phyloP scores from a whole-genome alignment of 2,329 filamentous ascomycete genomes.

The Xylariaceae sp. region DNA sequence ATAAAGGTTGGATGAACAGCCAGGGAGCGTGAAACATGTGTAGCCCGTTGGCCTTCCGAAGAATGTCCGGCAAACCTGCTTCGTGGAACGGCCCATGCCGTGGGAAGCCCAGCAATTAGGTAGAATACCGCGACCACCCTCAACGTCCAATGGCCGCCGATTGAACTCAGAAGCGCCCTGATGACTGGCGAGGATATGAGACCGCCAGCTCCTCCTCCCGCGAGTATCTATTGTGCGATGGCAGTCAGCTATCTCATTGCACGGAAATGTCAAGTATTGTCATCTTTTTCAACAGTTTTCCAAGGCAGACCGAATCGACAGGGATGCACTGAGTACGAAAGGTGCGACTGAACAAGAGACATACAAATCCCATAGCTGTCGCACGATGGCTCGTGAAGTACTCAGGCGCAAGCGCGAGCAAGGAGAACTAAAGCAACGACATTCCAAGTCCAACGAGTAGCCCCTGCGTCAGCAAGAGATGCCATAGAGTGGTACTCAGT shows the following conservation, averaged over 20 bases:
- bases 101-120: conserved; percentile 35
- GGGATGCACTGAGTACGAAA: no score
- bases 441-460: conserved; percentile 41
- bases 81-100: conserved; percentile 37
- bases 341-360: conserved; percentile 12
- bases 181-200: conserved; percentile 39
- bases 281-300: no score
- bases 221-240: conserved; percentile 29
- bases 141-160: conserved; percentile 44
- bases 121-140: conserved; percentile 37
- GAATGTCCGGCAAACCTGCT: conserved; percentile 33
- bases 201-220: conserved; percentile 40
- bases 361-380: conserved; percentile 41
- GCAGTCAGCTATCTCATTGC: no score
- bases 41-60: conserved; percentile 24
- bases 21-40: conserved; percentile 36
- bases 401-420: conserved; percentile 44
- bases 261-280: no score
- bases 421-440: conserved; percentile 41
- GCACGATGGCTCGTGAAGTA: conserved; percentile 46
- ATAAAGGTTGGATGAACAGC: conserved; percentile 38
- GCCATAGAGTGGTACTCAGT: conserved; percentile 34
- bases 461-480: conserved; percentile 42
- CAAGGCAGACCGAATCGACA: no score
- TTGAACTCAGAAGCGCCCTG: conserved; percentile 36